Evolutionary conservation across 1,284 basidiomycete species (phyloP).

Genomic region (Schizophyllum commune): DNA sequence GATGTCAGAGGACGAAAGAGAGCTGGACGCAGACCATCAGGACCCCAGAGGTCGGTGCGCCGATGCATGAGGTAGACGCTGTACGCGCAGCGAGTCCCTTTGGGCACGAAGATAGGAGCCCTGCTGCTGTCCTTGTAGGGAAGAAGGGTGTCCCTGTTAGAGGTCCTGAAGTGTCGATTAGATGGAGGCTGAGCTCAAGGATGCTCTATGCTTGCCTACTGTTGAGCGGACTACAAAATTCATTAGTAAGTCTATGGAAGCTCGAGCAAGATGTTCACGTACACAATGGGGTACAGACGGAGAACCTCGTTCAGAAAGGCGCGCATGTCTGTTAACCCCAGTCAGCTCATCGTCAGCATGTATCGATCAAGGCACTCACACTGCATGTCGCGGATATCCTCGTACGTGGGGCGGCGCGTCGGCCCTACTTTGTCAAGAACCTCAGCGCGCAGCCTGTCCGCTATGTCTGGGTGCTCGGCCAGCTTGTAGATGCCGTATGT

Average conservation of each 20-base stretch:
- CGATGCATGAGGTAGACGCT: constrained; percentile 27
- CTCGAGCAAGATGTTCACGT: no score
- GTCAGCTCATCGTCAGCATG: no score
- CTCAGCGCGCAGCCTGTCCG: constrained; percentile 21
- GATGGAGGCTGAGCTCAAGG: not conserved
- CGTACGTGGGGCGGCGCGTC: constrained; percentile 26
- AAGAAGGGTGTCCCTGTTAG: not conserved
- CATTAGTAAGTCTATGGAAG: no score
- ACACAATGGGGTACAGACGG: constrained; percentile 55
- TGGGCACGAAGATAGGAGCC: constrained; percentile 5
- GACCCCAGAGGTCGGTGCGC: constrained; percentile 27
- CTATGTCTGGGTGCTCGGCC: constrained; percentile 1
- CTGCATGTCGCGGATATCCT: constrained; percentile 36
- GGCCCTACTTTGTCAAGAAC: constrained; percentile 27
- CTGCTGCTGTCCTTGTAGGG: not conserved
- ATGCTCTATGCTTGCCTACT: constrained; percentile 22
- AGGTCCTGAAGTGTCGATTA: not conserved
- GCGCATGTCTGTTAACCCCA: constrained; percentile 25
- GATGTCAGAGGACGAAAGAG: not conserved
- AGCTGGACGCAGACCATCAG: constrained; percentile 18
- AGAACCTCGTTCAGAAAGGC: constrained; percentile 58
- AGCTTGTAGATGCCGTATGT: constrained; percentile 30
- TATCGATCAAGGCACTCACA: no score
- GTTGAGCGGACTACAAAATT: constrained; percentile 38
- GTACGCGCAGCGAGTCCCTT: constrained; percentile 8